Conservation (phyloP, 1,284 basidiomycete species). For the Sanghuangporus sanghuang region DNA sequence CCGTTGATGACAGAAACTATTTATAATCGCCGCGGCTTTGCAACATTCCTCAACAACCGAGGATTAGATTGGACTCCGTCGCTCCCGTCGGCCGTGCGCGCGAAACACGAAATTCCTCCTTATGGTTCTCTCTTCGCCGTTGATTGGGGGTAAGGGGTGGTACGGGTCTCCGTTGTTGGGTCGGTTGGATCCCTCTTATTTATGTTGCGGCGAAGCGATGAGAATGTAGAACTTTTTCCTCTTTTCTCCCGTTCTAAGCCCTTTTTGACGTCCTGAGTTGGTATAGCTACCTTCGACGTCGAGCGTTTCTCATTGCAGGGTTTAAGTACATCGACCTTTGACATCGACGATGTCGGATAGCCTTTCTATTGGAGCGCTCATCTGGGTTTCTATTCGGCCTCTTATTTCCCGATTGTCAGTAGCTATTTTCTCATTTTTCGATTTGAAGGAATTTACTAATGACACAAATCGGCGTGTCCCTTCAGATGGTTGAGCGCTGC, state of each 20-base stretch:
- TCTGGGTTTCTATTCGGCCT: slow-evolving; percentile 57
- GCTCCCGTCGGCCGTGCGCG: slow-evolving; percentile 4
- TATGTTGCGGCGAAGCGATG: neutral
- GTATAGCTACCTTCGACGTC: neutral
- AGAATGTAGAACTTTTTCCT: neutral
- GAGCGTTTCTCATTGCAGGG: neutral
- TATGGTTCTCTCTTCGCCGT: neutral
- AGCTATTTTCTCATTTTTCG: neutral
- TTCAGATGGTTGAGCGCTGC: slow-evolving; percentile 25
- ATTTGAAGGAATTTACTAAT: neutral
- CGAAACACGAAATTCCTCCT: neutral
- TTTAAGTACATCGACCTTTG: slow-evolving; percentile 16
- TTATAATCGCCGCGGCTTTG: neutral
- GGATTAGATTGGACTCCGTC: neutral
- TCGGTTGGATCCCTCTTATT: neutral
- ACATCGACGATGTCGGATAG: slow-evolving; percentile 18
- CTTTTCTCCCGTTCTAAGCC: neutral
- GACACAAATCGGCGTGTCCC: neutral
- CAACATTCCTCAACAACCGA: no score
- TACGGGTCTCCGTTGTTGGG: neutral
- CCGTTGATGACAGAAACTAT: neutral
- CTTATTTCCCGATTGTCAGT: slow-evolving; percentile 50
- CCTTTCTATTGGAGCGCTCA: slow-evolving; percentile 36
- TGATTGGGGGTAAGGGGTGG: neutral
- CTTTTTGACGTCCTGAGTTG: neutral